phyloP scores from a whole-genome alignment of 2,329 filamentous ascomycete genomes.

The Colletotrichum sp. region DNA sequence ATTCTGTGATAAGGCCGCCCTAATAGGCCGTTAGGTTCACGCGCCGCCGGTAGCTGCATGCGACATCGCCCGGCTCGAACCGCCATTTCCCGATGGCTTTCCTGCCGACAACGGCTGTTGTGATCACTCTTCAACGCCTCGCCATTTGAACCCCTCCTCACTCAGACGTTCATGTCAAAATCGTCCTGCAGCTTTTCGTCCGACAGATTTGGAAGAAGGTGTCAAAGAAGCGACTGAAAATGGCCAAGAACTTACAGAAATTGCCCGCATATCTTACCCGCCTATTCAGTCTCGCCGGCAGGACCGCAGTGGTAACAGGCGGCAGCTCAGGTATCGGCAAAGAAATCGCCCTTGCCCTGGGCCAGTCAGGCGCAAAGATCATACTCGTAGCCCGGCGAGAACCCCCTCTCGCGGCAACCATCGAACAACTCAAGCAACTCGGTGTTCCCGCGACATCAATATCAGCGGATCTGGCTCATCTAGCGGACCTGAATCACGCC shows the following conservation, averaged over 20 bases:
- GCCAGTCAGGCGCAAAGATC: constrained; percentile 32
- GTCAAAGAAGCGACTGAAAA: neutral
- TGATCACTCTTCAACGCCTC: neutral
- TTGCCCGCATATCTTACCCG: constrained; percentile 27
- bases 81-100: neutral
- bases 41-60: constrained; percentile 13
- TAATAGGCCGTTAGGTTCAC: neutral
- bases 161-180: neutral
- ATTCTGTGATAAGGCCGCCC: neutral
- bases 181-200: neutral
- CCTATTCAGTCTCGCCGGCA: constrained; percentile 33
- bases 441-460: constrained; percentile 28
- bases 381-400: constrained; percentile 33
- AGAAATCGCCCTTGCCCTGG: constrained; percentile 32
- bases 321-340: constrained; percentile 39
- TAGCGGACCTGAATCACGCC: constrained; percentile 25
- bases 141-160: neutral
- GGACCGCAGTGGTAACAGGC: constrained; percentile 34
- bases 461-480: constrained; percentile 22
- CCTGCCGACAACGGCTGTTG: neutral
- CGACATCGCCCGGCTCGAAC: neutral
- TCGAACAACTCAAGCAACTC: constrained; percentile 26
- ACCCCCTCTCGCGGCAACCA: constrained; percentile 26
- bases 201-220: neutral
- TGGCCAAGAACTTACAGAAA: constrained; percentile 5